Base-by-base conservation (phyloP, 2,329 filamentous ascomycete species). In the Byssoonygena ceratinophila region DNA sequence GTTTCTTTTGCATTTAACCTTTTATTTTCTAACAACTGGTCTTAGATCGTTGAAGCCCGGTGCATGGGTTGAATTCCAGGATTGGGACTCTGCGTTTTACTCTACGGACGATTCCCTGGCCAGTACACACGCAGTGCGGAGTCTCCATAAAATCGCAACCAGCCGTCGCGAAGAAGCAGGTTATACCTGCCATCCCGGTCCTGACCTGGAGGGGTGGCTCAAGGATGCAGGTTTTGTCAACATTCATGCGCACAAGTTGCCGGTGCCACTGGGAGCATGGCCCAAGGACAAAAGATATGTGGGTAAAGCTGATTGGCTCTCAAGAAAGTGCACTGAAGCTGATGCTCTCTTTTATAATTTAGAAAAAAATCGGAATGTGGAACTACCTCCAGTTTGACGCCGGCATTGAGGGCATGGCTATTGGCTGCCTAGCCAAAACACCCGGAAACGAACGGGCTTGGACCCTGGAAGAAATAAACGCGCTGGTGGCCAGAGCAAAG, bases 61-160 rank as follows among this genome's bases (percentile, higher is more conserved):
- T 20, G 73, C 71, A 22, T 71, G 63, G 59, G 60, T 73, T n/a
- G 72, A 76, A 40, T 61, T 62, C 39, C 59, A 64, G 22, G 64
- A 74, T 23, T 57, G 66, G 49, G 68, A 71, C 41, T 44, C 57
- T 8, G 44, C 52, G 12, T 48, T 55, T 45, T 63, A 58, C 43
- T 62, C 64, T 1, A 59, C 65, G 1, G 60, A 66, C 36, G 64
- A 60, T 31, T 63, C 65, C 6, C 45, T 29, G 16, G 37, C 41
- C 31, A 41, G 20, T 8, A 14, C 34, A 25, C 37, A 23, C 11
- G 16, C 23, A 14, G 18, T 52, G 25, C 37, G 31, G 11, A 31
- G 31, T 31, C 32, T 52, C 5, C 25, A 44, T 9, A 29, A 34
- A 27, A 29, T 31, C 14, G 41, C 29, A 11, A 27, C 16, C 18